phyloP scores from a whole-genome alignment of 2,329 filamentous ascomycete genomes.

The Aureobasidium sp. region DNA sequence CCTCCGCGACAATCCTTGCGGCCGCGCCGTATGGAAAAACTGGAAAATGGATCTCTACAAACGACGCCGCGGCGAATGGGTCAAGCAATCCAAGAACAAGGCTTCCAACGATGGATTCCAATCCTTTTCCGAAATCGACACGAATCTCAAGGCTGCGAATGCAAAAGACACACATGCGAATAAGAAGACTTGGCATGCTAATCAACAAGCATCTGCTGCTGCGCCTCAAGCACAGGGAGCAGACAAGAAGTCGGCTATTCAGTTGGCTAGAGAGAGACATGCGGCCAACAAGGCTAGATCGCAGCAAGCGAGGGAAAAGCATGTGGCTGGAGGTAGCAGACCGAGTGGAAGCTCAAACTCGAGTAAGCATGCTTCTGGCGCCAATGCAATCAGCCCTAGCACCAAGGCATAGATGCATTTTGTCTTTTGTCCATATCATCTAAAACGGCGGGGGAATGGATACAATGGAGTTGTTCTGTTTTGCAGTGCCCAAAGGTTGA shows the following conservation, averaged over 20 bases:
- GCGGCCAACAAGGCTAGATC: constrained; percentile 37
- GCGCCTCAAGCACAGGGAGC: not conserved
- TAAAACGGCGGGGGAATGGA: not conserved
- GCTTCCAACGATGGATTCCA: constrained; percentile 45
- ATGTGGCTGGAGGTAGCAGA: not conserved
- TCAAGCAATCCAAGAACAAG: constrained; percentile 47
- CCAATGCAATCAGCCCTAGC: not conserved
- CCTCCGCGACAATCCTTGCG: constrained; percentile 56
- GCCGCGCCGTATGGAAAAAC: constrained; percentile 63
- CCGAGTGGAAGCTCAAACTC: not conserved
- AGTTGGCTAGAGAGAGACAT: constrained; percentile 51
- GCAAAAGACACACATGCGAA: constrained; percentile 14
- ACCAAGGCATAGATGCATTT: not conserved
- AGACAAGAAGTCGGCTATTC: constrained; percentile 42
- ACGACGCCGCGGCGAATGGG: constrained; percentile 55
- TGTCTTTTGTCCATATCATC: not conserved
- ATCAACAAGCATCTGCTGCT: not conserved
- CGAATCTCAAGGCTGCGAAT: constrained; percentile 17
- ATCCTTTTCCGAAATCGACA: constrained; percentile 40
- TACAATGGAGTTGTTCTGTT: not conserved
- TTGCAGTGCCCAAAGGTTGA: not conserved
- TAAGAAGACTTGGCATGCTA: not conserved
- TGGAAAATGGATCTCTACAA: constrained; percentile 68
- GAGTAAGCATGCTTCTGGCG: constrained; percentile 6
- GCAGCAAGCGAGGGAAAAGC: constrained; percentile 20